These are phyloP conservation scores for Mycena haematopus DNA, from an alignment of 768 basidiomycete genomes.

Conservation along the genomic window DNA sequence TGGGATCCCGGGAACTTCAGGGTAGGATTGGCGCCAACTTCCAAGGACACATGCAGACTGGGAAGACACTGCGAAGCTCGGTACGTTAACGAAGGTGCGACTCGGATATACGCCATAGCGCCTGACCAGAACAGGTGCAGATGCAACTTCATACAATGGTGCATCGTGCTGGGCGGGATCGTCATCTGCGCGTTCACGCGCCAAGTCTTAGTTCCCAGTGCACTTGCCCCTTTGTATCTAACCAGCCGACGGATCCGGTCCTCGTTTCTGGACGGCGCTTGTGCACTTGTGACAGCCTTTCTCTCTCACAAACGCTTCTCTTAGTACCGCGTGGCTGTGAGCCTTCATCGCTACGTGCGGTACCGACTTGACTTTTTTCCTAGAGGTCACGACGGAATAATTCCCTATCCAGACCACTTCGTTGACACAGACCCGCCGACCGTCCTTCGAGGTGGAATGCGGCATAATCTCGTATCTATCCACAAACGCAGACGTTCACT, in stretches of 20 bases:
- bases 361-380: background rate
- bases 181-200: background rate
- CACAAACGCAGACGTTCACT: background rate
- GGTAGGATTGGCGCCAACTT: too few species aligned
- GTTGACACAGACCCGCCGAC: too few species aligned
- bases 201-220: background rate
- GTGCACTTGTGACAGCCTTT: background rate
- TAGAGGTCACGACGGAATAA: too few species aligned
- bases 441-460: background rate
- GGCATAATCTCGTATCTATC: background rate
- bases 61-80: background rate
- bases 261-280: background rate
- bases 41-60: background rate
- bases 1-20: too few species aligned
- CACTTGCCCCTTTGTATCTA: background rate
- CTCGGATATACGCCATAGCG: background rate
- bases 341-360: background rate
- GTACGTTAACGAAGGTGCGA: background rate
- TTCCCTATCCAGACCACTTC: too few species aligned
- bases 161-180: background rate
- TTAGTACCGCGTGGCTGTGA: background rate
- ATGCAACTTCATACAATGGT: too few species aligned
- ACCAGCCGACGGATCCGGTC: background rate
- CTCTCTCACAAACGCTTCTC: background rate
- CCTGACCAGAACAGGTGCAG: background rate